Conservation (phyloP, 306 rosid genomes). For the Rubus idaeus region DNA sequence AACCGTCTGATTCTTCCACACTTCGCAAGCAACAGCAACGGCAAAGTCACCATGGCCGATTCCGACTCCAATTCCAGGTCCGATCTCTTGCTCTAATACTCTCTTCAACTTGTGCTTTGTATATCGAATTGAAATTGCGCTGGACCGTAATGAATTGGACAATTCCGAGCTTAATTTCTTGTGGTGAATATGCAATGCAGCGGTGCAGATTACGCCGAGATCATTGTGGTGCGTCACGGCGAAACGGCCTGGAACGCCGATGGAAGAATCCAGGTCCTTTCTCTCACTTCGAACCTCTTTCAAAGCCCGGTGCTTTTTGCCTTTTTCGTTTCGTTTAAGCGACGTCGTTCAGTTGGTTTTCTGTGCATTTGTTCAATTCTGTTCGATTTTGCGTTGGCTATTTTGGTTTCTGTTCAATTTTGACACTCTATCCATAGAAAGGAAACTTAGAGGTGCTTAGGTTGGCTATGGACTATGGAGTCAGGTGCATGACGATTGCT, state of each 20-base stretch:
- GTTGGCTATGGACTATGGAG: background rate
- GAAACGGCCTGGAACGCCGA: constrained; percentile 87
- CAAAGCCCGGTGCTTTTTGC: background rate
- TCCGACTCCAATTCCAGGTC: constrained; percentile 58
- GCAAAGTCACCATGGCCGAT: constrained; percentile 31
- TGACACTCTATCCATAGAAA: background rate
- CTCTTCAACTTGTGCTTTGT: background rate
- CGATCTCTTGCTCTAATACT: background rate
- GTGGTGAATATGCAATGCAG: constrained; percentile 33
- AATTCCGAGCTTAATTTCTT: background rate
- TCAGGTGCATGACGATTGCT: background rate
- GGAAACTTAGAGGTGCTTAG: background rate
- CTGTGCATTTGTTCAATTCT: background rate
- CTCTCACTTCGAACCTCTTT: background rate
- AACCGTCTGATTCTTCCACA: background rate
- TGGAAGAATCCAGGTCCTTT: constrained; percentile 71
- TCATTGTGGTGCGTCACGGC: constrained; percentile 83
- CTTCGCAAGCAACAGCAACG: background rate
- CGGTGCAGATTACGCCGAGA: constrained; percentile 57
- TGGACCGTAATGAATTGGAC: background rate
- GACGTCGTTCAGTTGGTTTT: background rate
- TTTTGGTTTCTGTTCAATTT: background rate
- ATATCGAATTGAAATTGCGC: background rate
- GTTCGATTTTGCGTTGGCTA: background rate
- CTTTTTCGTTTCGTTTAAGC: background rate